Evolutionary conservation across 192 early-diverging fungal species (phyloP).

Genomic region (Backusella tarrabulga): DNA sequence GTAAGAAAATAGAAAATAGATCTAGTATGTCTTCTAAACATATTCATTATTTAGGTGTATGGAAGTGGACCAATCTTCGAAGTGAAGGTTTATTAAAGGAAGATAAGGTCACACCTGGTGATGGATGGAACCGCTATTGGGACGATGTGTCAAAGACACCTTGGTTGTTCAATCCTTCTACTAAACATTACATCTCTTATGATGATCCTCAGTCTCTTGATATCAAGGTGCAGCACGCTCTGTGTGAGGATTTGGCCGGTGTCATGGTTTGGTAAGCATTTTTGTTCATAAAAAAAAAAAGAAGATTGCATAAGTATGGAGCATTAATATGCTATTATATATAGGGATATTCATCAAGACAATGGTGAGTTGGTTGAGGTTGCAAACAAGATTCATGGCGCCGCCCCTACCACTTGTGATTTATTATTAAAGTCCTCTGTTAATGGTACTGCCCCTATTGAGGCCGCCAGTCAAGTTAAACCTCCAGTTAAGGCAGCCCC

Average conservation of each 20-base stretch:
- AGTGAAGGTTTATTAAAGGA: conserved; percentile 48
- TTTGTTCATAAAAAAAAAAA: not conserved
- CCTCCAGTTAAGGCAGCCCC: not conserved
- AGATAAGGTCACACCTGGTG: conserved; percentile 35
- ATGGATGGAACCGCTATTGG: conserved; percentile 58
- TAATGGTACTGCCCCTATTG: not conserved
- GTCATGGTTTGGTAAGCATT: conserved; percentile 57
- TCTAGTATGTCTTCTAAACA: not conserved
- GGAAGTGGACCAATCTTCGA: conserved; percentile 59
- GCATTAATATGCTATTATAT: not conserved
- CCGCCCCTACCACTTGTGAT: conserved; percentile 1
- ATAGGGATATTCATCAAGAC: conserved; percentile 39
- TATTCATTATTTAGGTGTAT: conserved; percentile 35
- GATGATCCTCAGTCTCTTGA: conserved; percentile 67
- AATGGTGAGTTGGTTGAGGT: conserved; percentile 30
- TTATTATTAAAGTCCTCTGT: not conserved
- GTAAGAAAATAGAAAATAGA: conserved; percentile 11
- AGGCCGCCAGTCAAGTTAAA: not conserved
- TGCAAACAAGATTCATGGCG: conserved; percentile 20
- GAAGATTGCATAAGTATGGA: no score
- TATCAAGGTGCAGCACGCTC: conserved; percentile 59
- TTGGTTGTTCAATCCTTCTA: conserved; percentile 53
- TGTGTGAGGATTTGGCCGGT: conserved; percentile 51
- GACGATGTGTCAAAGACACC: conserved; percentile 51
- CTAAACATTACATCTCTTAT: conserved; percentile 71